Evolutionary conservation across 2,329 filamentous ascomycete species (phyloP), one percentile per base, ranked within the genome.

Genomic region (Neofusicoccum laricinum): DNA sequence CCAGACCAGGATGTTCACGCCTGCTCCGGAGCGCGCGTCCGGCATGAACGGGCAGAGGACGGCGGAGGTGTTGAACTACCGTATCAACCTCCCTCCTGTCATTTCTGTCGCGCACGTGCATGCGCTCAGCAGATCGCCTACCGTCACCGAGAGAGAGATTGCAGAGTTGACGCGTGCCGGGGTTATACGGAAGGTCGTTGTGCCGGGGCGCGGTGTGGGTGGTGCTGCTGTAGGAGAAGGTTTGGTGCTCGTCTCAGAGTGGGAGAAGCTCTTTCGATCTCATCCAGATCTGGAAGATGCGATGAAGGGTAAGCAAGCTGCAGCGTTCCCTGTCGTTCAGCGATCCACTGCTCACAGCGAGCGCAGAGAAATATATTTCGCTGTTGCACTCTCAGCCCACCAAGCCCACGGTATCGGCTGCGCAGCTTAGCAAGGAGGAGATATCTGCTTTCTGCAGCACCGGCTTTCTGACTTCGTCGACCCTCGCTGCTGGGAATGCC

Each of bases 41-140:
- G 88, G 89, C 21, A 86, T 92, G 82, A 85, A 82, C 68, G 88
- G 86, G 4, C 84, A 83, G 19, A 81, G 87, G 11, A 86, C 87
- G 14, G 81, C 88, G 2, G 85, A 89, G 70, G 77, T 90, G 15
- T 79, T 92, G 61, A 86, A 87, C 66, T 88, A 85, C 71, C 82
- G 89, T 17, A 77, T 75, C 36, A 76, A 76, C 14, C 74, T 91
- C 43, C 88, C 90, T 10, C 86, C 86, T 0, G 79, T 92, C 21
- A 86, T 90, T 4, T 89, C 87, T 0, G 75, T 87, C 19, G 84
- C 87, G 1, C 90, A 93, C 72, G 73, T 93, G 6, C 85, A 89
- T 66, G 84, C 88, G 1, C 75, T 92, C 1, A 80, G 90, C 49
- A 77, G 76, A 10, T 87, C 85, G 2, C 85, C 89, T 1, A 90